These are phyloP conservation scores for Boechera stricta DNA, from an alignment of 345 rosid genomes.

Conservation along the genomic window DNA sequence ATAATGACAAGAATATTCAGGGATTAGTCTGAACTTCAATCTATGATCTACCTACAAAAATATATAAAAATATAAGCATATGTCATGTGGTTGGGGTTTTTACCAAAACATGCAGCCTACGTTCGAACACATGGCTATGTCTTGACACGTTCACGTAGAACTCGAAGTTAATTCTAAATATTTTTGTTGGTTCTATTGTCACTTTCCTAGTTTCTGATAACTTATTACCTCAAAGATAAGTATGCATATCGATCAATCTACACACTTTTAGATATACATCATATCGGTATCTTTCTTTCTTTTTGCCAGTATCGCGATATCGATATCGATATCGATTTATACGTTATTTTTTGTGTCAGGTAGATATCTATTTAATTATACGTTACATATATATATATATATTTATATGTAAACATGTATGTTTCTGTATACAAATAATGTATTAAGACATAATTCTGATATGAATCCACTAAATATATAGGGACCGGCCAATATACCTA, in stretches of 20 bases:
- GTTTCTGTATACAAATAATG: not conserved
- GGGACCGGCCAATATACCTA: slow-evolving; percentile 6
- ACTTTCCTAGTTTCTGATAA: slow-evolving; percentile 42
- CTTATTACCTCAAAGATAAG: slow-evolving; percentile 43
- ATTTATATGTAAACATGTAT: slow-evolving; percentile 4
- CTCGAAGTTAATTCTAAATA: slow-evolving; percentile 20
- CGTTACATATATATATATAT: slow-evolving; percentile 6
- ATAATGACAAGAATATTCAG: not conserved
- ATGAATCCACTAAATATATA: slow-evolving; percentile 21
- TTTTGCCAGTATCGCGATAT: slow-evolving; percentile 8
- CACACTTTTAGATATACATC: slow-evolving; percentile 43
- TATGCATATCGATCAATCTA: slow-evolving; percentile 38
- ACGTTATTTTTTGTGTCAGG: not conserved
- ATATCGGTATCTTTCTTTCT: slow-evolving; percentile 14
- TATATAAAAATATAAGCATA: too few relatives aligned
- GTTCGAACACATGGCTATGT: slow-evolving; percentile 42
- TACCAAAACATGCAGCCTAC: slow-evolving; percentile 37
- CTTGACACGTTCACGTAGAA: slow-evolving; percentile 46
- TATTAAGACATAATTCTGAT: slow-evolving; percentile 1
- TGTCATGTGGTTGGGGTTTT: slow-evolving; percentile 39
- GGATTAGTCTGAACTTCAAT: not conserved
- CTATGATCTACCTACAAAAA: not conserved
- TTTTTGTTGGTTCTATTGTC: slow-evolving; percentile 18
- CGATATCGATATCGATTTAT: not conserved
- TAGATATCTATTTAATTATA: not conserved